Conservation (phyloP, 441 rosid species). For the Brassica balearica region DNA sequence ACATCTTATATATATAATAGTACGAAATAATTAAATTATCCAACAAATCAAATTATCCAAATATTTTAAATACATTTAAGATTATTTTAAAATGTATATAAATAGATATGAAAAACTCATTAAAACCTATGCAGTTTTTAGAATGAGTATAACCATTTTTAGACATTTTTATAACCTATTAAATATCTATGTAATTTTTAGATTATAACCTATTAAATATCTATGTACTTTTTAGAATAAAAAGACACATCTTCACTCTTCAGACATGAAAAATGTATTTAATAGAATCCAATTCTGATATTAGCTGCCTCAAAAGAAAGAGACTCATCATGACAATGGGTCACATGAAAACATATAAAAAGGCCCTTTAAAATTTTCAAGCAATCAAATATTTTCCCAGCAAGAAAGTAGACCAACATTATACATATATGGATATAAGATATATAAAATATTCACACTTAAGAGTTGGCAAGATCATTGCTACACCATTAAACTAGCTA, state of each 20-base stretch:
- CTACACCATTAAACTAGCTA: slow-evolving; percentile 39
- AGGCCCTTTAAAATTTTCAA: background rate
- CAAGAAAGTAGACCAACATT: slow-evolving; percentile 22
- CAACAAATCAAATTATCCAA: background rate
- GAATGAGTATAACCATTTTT: too few species aligned
- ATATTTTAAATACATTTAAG: too few species aligned
- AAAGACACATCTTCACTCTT: too few species aligned
- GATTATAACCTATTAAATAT: too few species aligned
- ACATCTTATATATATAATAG: too few species aligned
- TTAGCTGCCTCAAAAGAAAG: slow-evolving; percentile 28
- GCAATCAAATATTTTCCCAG: slow-evolving; percentile 31
- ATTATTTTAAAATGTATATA: too few species aligned
- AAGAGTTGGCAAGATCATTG: slow-evolving; percentile 32
- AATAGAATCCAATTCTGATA: slow-evolving; percentile 15
- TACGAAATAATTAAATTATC: background rate
- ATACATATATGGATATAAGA: slow-evolving; percentile 22
- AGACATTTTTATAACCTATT: too few species aligned
- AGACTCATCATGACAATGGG: slow-evolving; percentile 33
- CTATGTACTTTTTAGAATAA: too few species aligned
- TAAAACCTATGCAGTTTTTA: background rate
- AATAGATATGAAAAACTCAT: background rate
- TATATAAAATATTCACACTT: slow-evolving; percentile 42
- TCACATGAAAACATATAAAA: slow-evolving; percentile 27
- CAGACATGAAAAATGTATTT: too few species aligned
- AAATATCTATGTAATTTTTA: too few species aligned